Percentiles rank a stretch among this genome's conserved stretches.
Evolutionary conservation across 148 eudicot genomes (phyloP).

Genomic region (Camellia lanceoleosa): DNA sequence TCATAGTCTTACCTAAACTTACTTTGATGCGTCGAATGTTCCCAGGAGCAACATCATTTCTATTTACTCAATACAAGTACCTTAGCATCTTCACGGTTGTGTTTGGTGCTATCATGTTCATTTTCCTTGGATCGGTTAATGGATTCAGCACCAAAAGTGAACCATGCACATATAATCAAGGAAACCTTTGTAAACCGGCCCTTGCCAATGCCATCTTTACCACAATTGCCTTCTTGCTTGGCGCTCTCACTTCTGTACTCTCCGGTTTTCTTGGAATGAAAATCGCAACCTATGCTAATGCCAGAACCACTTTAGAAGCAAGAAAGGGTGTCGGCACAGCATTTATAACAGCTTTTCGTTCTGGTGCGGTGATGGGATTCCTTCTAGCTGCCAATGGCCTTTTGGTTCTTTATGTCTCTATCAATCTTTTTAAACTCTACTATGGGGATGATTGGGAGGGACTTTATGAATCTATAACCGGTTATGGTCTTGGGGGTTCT

Average conservation of each 20-base stretch:
- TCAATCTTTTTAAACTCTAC: conserved; percentile 14
- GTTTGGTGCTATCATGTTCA: conserved; percentile 13
- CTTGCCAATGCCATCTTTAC: conserved; percentile 22
- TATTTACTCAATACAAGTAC: conserved; percentile 17
- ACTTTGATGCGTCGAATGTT: neutral
- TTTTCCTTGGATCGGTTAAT: conserved; percentile 19
- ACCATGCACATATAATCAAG: conserved; percentile 12
- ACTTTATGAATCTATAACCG: conserved; percentile 20
- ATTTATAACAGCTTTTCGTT: conserved; percentile 17
- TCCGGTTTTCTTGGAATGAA: conserved; percentile 20
- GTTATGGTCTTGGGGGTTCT: conserved; percentile 23
- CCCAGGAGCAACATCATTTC: conserved; percentile 22
- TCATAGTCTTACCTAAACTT: neutral
- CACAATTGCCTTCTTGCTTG: conserved; percentile 22
- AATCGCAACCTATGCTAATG: conserved; percentile 21
- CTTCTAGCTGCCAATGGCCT: conserved; percentile 26
- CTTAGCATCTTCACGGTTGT: conserved; percentile 16
- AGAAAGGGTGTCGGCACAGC: conserved; percentile 19
- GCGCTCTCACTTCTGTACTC: conserved; percentile 18
- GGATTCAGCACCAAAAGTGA: conserved; percentile 18
- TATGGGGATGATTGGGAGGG: conserved; percentile 25
- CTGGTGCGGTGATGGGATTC: conserved; percentile 23
- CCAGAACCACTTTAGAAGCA: conserved; percentile 22
- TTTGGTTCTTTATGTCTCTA: conserved; percentile 12
- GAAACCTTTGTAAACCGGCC: conserved; percentile 18